A percentile compares a stretch with the other conserved stretches of the same genome.
These are phyloP conservation scores for Bipolaris gigantea DNA, from an alignment of 2,329 filamentous ascomycete genomes.

Conservation along the genomic window DNA sequence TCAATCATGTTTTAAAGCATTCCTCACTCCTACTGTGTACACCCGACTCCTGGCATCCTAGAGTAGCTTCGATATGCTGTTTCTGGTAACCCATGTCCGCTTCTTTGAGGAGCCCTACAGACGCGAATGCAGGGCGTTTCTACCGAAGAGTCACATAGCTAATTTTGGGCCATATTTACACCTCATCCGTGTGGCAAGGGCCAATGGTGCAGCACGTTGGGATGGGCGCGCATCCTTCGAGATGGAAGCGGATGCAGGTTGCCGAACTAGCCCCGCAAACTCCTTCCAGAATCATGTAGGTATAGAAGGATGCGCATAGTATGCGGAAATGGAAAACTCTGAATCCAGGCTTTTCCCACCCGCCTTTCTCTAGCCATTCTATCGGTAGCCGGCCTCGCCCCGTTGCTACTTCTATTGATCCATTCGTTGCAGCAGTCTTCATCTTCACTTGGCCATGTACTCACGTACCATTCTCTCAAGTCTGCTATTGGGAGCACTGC, in stretches of 20 bases:
- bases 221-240: too few species aligned
- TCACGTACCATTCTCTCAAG: neutral
- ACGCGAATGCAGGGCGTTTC: too few species aligned
- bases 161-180: too few species aligned
- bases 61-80: too few species aligned
- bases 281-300: neutral
- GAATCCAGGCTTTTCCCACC: neutral
- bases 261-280: neutral
- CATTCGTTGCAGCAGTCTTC: neutral
- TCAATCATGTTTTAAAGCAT: too few species aligned
- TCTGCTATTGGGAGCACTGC: neutral
- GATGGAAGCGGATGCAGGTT: neutral
- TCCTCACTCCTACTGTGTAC: too few species aligned
- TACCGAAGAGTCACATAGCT: too few species aligned
- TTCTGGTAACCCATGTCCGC: too few species aligned
- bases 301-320: constrained; percentile 1
- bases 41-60: too few species aligned
- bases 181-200: too few species aligned
- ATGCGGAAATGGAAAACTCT: neutral
- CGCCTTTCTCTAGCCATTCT: neutral
- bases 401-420: neutral
- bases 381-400: neutral
- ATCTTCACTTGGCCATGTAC: neutral
- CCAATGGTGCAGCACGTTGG: too few species aligned
- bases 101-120: too few species aligned